phyloP scores from a whole-genome alignment of 2,329 filamentous ascomycete species.

The Xylaria sp. region DNA sequence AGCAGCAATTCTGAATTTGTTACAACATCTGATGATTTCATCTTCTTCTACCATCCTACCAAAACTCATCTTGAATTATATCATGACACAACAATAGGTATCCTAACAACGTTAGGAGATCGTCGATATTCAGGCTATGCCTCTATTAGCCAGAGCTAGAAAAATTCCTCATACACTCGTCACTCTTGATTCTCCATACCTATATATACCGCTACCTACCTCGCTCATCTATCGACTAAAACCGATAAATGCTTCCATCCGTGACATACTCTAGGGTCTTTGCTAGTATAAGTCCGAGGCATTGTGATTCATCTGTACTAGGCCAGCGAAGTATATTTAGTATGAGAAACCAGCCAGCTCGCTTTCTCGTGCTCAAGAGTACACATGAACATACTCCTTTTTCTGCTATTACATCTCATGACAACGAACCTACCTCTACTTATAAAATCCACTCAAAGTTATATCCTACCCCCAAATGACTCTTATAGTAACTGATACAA shows the following conservation, averaged over 20 bases:
- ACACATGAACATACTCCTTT: not conserved
- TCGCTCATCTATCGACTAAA: not conserved
- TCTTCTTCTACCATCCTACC: not conserved
- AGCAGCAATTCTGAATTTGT: not conserved
- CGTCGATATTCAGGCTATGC: not conserved
- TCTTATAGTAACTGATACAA: not conserved
- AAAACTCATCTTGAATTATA: not conserved
- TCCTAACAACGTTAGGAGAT: not conserved
- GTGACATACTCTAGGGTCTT: not conserved
- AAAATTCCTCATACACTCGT: not conserved
- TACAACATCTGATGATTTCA: not conserved
- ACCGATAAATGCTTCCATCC: not conserved
- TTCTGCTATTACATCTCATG: not conserved
- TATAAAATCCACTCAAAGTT: not conserved
- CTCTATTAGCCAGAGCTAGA: not conserved
- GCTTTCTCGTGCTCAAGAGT: conserved; percentile 6
- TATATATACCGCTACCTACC: not conserved
- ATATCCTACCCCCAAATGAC: not conserved
- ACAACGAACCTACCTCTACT: conserved; percentile 1
- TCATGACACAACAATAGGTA: not conserved
- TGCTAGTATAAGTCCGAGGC: not conserved
- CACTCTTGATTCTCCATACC: not conserved
- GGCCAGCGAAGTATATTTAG: not conserved
- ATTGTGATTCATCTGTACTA: not conserved
- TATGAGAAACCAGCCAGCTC: conserved; percentile 19